Base-by-base conservation (phyloP, 371 early-diverging fungal species). In the Dinochytrium kinnereticum region DNA sequence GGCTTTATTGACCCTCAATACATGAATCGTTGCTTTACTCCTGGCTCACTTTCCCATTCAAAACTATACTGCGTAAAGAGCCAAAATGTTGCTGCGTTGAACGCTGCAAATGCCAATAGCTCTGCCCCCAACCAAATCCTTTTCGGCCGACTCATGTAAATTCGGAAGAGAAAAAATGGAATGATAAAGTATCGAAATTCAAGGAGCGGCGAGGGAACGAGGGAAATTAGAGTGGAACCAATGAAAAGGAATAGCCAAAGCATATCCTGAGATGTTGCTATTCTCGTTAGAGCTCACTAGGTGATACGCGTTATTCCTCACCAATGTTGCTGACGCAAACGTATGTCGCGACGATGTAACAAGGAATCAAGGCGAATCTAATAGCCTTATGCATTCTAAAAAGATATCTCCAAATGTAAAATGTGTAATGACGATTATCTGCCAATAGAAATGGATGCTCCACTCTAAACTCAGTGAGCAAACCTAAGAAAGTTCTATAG, bases 171-270 rank as follows among this genome's bases (percentile, higher is more conserved):
- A 40, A 89, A 72, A 74, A 89, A 95, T 0, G 97, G 98, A 1
- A 95, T 82, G 39, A 97, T 92, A 82, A 94, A 98, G 86, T 98
- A 98, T 28, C 98, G 86, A 74, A 97, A 94, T 78, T 98, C 98
- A 31, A 98, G 79, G 31, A 98, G 80, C 1, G 98, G 98, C 0
- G 96, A 93, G 0, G 98, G 98, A 0, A 97, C 86, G 21, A 97
- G 81, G 0, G 90, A 89, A 30, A 92, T 68, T 24, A 17, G 5
- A 0, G 85, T 73, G 1, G 85, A 72, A 0, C 87, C 79, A 1
- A 71, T 70, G 0, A 80, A 17, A 66, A 89, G 93, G 2, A 87
- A 87, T 10, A 78, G 33, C 70, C 77, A 75, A 1, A 82, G 49
- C 7, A 59, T 71, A 72, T 31, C 33, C 66, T 66, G 59, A 44